phyloP scores from a whole-genome alignment of 805 yeast species.

The Brettanomyces naardenensis region DNA sequence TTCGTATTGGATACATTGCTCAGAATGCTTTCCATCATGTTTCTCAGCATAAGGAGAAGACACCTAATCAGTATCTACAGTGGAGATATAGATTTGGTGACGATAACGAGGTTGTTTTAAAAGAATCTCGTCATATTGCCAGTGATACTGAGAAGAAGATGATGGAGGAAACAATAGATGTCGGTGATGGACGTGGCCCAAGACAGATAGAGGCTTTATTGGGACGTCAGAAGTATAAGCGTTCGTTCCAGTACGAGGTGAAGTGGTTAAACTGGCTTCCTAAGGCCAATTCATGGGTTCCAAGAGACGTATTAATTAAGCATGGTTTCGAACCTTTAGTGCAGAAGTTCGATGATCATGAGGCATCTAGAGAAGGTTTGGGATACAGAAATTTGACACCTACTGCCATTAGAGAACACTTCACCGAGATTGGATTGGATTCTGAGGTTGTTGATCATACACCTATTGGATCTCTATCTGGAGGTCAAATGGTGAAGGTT shows the following conservation, averaged over 20 bases:
- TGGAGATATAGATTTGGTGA: constrained; percentile 99
- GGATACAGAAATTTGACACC: constrained; percentile 95
- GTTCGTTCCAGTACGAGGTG: constrained; percentile 92
- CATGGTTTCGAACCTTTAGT: constrained; percentile 86
- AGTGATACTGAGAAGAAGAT: constrained; percentile 63
- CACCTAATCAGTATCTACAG: constrained; percentile 95
- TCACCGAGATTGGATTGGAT: constrained; percentile 94
- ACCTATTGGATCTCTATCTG: constrained; percentile 92
- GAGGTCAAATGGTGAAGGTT: constrained; percentile 97
- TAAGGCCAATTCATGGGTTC: constrained; percentile 87
- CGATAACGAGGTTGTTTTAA: constrained; percentile 91
- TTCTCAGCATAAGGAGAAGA: constrained; percentile 93
- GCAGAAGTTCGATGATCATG: constrained; percentile 97
- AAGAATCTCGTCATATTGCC: constrained; percentile 84
- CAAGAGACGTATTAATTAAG: constrained; percentile 72
- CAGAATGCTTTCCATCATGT: constrained; percentile 98
- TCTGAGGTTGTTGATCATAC: constrained; percentile 99
- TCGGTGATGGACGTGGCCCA: constrained; percentile 77
- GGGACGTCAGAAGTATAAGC: constrained; percentile 95
- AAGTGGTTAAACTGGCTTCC: constrained; percentile 93
- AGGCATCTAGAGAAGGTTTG: constrained; percentile 97
- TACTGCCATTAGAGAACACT: constrained; percentile 88
- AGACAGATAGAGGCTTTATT: constrained; percentile 89
- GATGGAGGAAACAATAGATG: constrained; percentile 71
- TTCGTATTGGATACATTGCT: constrained; percentile 97